Percentiles rank a stretch among this genome's conserved stretches.
These are phyloP conservation scores for Pichia phayaonensis DNA, from an alignment of 805 yeast genomes.

Conservation along the genomic window DNA sequence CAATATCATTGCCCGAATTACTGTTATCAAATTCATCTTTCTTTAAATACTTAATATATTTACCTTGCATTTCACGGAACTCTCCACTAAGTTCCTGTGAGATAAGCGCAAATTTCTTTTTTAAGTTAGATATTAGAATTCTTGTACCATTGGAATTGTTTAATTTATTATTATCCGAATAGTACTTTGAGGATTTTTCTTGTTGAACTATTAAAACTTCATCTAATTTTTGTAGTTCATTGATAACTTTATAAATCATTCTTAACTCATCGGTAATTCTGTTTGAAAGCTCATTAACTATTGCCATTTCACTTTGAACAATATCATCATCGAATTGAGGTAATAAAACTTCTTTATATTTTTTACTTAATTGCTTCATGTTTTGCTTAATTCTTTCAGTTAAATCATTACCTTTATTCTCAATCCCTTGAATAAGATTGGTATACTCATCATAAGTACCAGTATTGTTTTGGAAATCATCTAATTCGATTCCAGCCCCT, in stretches of 20 bases:
- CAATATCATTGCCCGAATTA: slow-evolving; percentile 27
- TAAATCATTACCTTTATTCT: slow-evolving; percentile 10
- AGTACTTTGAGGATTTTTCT: neutral
- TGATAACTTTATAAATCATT: slow-evolving; percentile 67
- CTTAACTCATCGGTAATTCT: slow-evolving; percentile 72
- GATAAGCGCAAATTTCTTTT: slow-evolving; percentile 75
- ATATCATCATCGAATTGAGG: slow-evolving; percentile 83
- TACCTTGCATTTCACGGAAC: slow-evolving; percentile 82
- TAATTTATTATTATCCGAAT: neutral
- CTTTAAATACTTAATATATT: slow-evolving; percentile 74
- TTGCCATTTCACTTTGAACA: slow-evolving; percentile 50
- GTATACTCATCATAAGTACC: slow-evolving; percentile 4
- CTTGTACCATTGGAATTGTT: slow-evolving; percentile 5
- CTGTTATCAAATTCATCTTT: slow-evolving; percentile 48
- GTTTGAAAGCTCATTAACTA: slow-evolving; percentile 69
- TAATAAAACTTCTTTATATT: slow-evolving; percentile 75
- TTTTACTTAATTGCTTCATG: slow-evolving; percentile 52
- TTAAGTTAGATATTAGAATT: slow-evolving; percentile 68
- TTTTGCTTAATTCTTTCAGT: slow-evolving; percentile 38
- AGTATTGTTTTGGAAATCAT: neutral
- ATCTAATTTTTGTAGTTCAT: slow-evolving; percentile 43
- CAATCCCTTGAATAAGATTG: slow-evolving; percentile 9
- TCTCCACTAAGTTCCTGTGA: slow-evolving; percentile 72
- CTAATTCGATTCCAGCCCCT: slow-evolving; percentile 9
- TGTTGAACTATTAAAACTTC: neutral